A percentile compares a stretch with the other conserved stretches of the same genome.
phyloP scores from a whole-genome alignment of 2,329 filamentous ascomycete species.

The Diaporthe amygdali region DNA sequence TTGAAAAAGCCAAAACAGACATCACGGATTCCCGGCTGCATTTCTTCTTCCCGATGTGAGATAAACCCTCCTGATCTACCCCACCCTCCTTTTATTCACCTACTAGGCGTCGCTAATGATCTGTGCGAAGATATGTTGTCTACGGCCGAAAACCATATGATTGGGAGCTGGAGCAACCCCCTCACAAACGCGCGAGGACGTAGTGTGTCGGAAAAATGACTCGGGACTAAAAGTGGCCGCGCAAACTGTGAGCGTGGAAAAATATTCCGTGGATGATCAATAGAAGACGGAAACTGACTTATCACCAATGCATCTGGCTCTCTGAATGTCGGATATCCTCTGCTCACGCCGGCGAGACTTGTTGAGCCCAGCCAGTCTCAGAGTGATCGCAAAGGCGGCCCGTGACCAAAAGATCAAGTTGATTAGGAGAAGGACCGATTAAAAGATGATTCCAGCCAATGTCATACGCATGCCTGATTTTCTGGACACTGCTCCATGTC shows the following conservation, averaged over 20 bases:
- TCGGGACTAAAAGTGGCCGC: no score
- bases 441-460: not conserved
- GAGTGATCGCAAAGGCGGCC: not conserved
- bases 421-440: not conserved
- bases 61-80: not conserved
- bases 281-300: not conserved
- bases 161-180: conserved; percentile 14
- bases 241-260: not conserved
- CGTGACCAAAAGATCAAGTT: not conserved
- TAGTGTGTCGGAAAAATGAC: not conserved
- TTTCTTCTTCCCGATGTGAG: conserved; percentile 33
- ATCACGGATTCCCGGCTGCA: conserved; percentile 30
- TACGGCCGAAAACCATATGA: conserved; percentile 26
- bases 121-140: conserved; percentile 27
- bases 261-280: not conserved
- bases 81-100: not conserved
- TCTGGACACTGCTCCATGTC: not conserved
- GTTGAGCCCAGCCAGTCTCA: not conserved
- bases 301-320: not conserved
- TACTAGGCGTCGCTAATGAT: not conserved
- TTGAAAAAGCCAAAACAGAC: conserved; percentile 29
- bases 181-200: not conserved
- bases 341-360: not conserved
- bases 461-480: not conserved
- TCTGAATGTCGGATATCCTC: not conserved